Percentiles rank a stretch among this genome's conserved stretches.
Conservation (phyloP, 352 stramenopile genomes). For the Nannochloropsis limnetica region DNA sequence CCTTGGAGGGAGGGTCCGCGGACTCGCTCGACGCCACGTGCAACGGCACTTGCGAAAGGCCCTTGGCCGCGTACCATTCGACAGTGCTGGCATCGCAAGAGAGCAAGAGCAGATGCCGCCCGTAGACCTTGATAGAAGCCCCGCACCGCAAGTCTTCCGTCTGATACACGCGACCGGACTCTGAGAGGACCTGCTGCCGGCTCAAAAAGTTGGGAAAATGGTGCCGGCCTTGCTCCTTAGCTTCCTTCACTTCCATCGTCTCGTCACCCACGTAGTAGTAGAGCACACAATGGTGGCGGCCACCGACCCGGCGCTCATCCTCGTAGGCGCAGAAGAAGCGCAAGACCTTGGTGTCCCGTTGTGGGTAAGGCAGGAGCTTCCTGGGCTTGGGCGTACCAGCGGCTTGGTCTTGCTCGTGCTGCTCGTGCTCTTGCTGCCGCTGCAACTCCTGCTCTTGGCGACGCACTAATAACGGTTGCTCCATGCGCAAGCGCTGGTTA, state of each 20-base stretch:
- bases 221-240: slow-evolving; percentile 56
- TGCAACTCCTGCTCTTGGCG: neutral
- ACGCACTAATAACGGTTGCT: slow-evolving; percentile 15
- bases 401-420: slow-evolving; percentile 51
- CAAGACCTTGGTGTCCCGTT: slow-evolving; percentile 69
- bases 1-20: neutral
- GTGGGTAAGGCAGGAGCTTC: slow-evolving; percentile 44
- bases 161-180: neutral
- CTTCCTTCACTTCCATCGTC: slow-evolving; percentile 76
- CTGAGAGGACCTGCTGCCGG: slow-evolving; percentile 59
- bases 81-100: slow-evolving; percentile 79
- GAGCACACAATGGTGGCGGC: slow-evolving; percentile 72
- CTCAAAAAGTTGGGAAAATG: slow-evolving; percentile 71
- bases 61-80: slow-evolving; percentile 71
- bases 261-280: slow-evolving; percentile 83
- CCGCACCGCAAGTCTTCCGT: slow-evolving; percentile 69
- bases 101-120: slow-evolving; percentile 71
- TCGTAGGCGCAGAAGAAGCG: slow-evolving; percentile 79
- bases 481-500: slow-evolving; percentile 40
- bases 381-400: slow-evolving; percentile 65
- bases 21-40: slow-evolving; percentile 52
- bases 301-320: slow-evolving; percentile 77
- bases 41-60: slow-evolving; percentile 61
- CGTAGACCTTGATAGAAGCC: slow-evolving; percentile 68
- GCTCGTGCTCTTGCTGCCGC: slow-evolving; percentile 45